Evolutionary conservation across 768 basidiomycete genomes (phyloP).

Genomic region (Amanita phalloides): DNA sequence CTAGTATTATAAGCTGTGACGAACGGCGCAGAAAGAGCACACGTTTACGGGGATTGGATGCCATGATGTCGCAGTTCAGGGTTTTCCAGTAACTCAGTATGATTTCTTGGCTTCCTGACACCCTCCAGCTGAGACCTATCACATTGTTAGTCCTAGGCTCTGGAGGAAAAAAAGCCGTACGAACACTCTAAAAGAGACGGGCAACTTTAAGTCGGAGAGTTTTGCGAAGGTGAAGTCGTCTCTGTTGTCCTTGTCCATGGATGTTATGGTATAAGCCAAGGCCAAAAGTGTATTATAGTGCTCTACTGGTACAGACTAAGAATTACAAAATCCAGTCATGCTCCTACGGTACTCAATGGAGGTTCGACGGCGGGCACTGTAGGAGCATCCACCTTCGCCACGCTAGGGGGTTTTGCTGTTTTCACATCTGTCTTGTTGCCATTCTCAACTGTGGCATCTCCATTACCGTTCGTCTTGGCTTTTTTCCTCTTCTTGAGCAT

Average conservation of each 20-base stretch:
- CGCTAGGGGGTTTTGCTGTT: conserved; percentile 13
- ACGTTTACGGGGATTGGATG: conserved; percentile 61
- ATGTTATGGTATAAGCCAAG: background rate
- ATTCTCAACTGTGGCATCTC: conserved; percentile 24
- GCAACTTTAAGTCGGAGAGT: conserved; percentile 79
- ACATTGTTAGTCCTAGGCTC: background rate
- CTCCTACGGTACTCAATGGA: conserved; percentile 20
- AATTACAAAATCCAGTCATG: conserved; percentile 10
- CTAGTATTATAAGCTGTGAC: conserved; percentile 17
- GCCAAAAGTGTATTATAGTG: background rate
- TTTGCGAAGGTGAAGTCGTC: conserved; percentile 93
- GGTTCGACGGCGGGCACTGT: conserved; percentile 1
- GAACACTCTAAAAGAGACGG: conserved; percentile 81
- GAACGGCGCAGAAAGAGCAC: conserved; percentile 2
- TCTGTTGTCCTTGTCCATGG: conserved; percentile 45
- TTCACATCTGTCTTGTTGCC: conserved; percentile 56
- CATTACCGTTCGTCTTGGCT: conserved; percentile 17
- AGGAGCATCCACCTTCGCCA: background rate
- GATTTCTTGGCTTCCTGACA: conserved; percentile 52
- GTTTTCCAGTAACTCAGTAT: conserved; percentile 74
- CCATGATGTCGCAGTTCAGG: conserved; percentile 81
- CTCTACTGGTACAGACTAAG: background rate
- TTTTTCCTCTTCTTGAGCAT: conserved; percentile 16
- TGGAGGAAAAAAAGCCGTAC: conserved; percentile 7
- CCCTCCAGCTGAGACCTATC: conserved; percentile 81